phyloP scores from a whole-genome alignment of 2,329 filamentous ascomycete species.

The Trichophyton equinum region DNA sequence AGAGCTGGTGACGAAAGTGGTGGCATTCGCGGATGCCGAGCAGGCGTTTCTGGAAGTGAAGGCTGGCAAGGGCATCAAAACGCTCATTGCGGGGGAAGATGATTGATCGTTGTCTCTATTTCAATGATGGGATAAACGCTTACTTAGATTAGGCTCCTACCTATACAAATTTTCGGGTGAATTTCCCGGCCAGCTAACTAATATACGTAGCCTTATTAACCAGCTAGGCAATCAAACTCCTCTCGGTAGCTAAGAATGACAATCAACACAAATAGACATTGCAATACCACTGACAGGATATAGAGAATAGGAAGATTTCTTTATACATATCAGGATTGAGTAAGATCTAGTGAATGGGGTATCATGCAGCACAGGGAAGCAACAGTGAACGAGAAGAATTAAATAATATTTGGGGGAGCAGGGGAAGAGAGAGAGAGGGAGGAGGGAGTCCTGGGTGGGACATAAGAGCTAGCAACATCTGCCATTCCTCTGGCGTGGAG shows the following conservation, averaged over 20 bases:
- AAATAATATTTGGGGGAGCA: background rate
- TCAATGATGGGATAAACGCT: too few relatives aligned
- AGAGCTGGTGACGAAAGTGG: conserved; percentile 63
- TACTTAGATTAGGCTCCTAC: too few relatives aligned
- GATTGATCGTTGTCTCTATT: conserved; percentile 8
- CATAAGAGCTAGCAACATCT: conserved; percentile 28
- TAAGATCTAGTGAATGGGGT: background rate
- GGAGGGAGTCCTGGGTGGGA: background rate
- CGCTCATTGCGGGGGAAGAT: conserved; percentile 31
- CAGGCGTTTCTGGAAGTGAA: conserved; percentile 78
- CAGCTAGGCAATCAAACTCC: too few relatives aligned
- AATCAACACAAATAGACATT: background rate
- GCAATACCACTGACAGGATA: background rate
- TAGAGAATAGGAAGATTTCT: background rate
- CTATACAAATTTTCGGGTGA: too few relatives aligned
- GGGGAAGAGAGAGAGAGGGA: background rate
- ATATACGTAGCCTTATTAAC: too few relatives aligned
- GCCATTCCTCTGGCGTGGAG: conserved; percentile 24
- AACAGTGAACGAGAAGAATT: background rate
- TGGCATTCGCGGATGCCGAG: conserved; percentile 71
- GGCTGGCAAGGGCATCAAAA: conserved; percentile 53
- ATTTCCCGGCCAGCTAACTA: too few relatives aligned
- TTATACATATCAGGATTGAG: background rate
- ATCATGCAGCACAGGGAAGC: background rate
- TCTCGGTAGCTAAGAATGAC: too few relatives aligned